Percentiles rank a stretch among this genome's conserved stretches.
Conservation (phyloP, 345 rosid genomes). For the Eucalyptus urophylla region DNA sequence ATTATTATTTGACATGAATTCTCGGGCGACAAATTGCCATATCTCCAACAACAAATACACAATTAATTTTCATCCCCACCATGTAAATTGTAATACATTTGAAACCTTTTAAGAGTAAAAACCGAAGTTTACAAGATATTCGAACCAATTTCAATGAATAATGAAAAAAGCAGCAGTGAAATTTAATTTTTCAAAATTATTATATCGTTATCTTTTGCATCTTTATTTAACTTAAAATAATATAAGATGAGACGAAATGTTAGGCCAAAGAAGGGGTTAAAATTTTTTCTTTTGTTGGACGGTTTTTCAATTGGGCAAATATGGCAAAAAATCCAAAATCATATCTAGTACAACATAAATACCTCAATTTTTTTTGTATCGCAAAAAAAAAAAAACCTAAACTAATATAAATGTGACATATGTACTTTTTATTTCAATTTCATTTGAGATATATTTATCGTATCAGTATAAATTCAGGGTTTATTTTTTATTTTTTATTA, state of each 20-base stretch:
- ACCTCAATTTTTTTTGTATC: fast-evolving
- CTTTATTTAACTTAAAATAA: background rate
- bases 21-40: background rate
- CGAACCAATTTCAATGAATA: background rate
- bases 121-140: background rate
- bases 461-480: fast-evolving
- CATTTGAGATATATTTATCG: fast-evolving
- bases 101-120: background rate
- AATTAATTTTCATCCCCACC: background rate
- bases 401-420: background rate
- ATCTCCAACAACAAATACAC: background rate
- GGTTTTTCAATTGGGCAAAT: background rate
- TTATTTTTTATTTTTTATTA: too few species aligned
- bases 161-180: background rate
- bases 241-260: background rate
- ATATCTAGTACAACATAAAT: fast-evolving
- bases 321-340: background rate
- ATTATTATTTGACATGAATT: background rate
- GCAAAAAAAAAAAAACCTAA: too few species aligned
- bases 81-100: background rate
- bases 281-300: fast-evolving
- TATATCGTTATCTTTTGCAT: background rate
- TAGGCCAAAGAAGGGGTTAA: background rate
- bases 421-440: too few species aligned
- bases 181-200: background rate